Base-by-base conservation (phyloP, 768 basidiomycete genomes). In the Trametes coccinea region DNA sequence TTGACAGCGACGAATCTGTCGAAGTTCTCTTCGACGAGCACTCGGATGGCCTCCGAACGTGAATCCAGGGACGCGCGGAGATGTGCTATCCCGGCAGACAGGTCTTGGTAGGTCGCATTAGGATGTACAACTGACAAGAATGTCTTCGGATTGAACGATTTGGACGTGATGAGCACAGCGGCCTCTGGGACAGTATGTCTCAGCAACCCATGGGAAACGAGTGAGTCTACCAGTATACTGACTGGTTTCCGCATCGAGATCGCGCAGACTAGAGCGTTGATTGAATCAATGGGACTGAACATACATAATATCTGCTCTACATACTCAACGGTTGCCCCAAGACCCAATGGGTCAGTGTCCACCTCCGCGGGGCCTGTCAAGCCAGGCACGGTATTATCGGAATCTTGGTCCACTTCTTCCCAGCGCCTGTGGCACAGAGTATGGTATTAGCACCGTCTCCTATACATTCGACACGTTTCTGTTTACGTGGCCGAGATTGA, bases 1-100 rank as follows among this genome's bases (percentile, higher is more conserved):
- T 99, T 99, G 58, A 99, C 96, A 2, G 93, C 92, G 16, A 98
- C 96, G 69, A 98, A 99, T 11, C 94, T 83, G 76, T 98, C 95
- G 74, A 98, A 98, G 74, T 98, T 97, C 68, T 98, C 94, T 72
- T 98, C 95, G 9, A 99, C 97, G 34, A 99, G 81, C 22, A 95
- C 85, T 43, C 95, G 82, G 59, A 98, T 88, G n/a, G 95, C 97
- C 66, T 95, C 92, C 1, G 94, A 95, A 46, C 95, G 86, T 2
- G 89, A 83, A 69, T 98, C 95, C 60, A 98, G 88, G 11, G 92
- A 89, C 7, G 84, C 76, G 64, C 85, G 84, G 6, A 98, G 80
- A 62, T 88, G 84, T 0, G 82, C 72, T 30, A 93, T 89, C 3
- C 95, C 96, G 11, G 81, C 76, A 2, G 88, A 85, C 16, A 99